A percentile compares a stretch with the other conserved stretches of the same genome.
Conservation (phyloP, 176 grass and related monocot genomes). For the Zizania latifolia region DNA sequence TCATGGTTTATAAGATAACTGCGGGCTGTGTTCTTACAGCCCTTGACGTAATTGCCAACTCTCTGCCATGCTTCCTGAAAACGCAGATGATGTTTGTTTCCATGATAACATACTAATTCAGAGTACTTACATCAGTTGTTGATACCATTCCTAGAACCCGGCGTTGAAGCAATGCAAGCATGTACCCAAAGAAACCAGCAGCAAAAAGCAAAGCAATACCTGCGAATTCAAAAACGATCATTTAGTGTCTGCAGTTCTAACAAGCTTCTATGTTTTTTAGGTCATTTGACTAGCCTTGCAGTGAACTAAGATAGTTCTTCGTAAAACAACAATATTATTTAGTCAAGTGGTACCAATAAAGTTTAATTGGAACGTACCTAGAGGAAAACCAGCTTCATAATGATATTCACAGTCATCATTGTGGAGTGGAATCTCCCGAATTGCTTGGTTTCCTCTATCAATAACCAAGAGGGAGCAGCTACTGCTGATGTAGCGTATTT, state of each 20-base stretch:
- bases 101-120: background rate
- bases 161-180: slow-evolving; percentile 88
- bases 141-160: slow-evolving; percentile 70
- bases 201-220: slow-evolving; percentile 83
- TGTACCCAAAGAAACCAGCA: slow-evolving; percentile 95
- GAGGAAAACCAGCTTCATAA: slow-evolving; percentile 78
- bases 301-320: background rate
- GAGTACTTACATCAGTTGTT: slow-evolving; percentile 54
- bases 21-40: background rate
- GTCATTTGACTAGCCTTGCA: background rate
- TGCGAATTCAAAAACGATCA: slow-evolving; percentile 32
- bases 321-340: background rate
- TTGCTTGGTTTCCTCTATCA: slow-evolving; percentile 92
- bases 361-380: slow-evolving; percentile 50
- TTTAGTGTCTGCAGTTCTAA: slow-evolving; percentile 2
- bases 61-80: background rate
- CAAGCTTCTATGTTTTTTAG: background rate
- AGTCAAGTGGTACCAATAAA: slow-evolving; percentile 5
- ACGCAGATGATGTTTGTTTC: background rate
- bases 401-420: slow-evolving; percentile 73
- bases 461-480: slow-evolving; percentile 95
- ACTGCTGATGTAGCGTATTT: slow-evolving; percentile 67
- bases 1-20: slow-evolving; percentile 11
- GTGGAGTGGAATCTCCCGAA: slow-evolving; percentile 83
- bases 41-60: slow-evolving; percentile 18